A percentile compares a stretch with the other conserved stretches of the same genome.
phyloP scores from a whole-genome alignment of 352 stramenopile species.

The Pythium utonaiense region DNA sequence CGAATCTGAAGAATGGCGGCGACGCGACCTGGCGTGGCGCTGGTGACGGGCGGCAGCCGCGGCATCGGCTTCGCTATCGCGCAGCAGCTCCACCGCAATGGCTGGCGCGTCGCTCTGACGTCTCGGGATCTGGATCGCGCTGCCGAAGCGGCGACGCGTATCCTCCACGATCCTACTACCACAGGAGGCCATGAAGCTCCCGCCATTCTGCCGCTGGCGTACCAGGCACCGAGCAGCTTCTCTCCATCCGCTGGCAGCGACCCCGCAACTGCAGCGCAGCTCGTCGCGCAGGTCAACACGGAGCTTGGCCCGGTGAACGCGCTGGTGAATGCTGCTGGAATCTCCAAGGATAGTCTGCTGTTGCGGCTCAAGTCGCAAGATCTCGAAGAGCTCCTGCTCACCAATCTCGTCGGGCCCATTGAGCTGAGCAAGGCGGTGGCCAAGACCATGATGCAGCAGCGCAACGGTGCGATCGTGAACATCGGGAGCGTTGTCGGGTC shows the following conservation, averaged over 20 bases:
- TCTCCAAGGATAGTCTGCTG: constrained; percentile 69
- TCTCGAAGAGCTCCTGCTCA: constrained; percentile 65
- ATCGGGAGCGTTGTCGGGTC: constrained; percentile 83
- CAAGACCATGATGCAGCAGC: constrained; percentile 77
- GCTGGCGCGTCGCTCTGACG: constrained; percentile 73
- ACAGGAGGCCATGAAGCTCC: background rate
- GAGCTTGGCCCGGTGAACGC: constrained; percentile 40
- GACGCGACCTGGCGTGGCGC: constrained; percentile 23
- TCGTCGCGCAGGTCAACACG: constrained; percentile 44
- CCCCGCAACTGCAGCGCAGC: constrained; percentile 17
- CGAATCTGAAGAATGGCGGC: constrained; percentile 7
- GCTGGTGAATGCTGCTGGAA: constrained; percentile 74
- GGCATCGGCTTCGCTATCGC: constrained; percentile 79
- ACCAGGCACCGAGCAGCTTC: constrained; percentile 40
- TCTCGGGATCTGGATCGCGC: constrained; percentile 56
- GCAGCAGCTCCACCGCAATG: constrained; percentile 50
- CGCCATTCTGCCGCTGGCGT: constrained; percentile 50
- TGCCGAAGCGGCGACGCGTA: constrained; percentile 41
- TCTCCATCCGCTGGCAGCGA: background rate
- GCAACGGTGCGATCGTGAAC: constrained; percentile 55
- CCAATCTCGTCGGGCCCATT: constrained; percentile 73
- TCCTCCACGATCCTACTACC: constrained; percentile 13
- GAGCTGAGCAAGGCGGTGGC: constrained; percentile 72
- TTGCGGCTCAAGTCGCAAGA: constrained; percentile 56
- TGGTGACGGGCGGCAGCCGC: constrained; percentile 77